These are phyloP conservation scores for Trypanosoma cruzi DNA, from an alignment of 208 protist genomes.

Conservation along the genomic window DNA sequence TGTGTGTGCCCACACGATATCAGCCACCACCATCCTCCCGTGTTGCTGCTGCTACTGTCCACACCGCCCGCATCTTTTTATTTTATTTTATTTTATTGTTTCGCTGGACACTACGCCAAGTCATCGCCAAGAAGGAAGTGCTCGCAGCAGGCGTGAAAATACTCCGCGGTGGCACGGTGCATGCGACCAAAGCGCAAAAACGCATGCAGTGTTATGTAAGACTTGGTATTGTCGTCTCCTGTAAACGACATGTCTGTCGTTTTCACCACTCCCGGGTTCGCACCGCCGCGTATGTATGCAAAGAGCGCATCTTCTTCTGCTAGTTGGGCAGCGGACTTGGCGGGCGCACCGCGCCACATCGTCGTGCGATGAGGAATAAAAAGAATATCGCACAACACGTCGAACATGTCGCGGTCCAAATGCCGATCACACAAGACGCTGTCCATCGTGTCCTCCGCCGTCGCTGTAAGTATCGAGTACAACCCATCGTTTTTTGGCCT, in stretches of 20 bases:
- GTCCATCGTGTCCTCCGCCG: not conserved
- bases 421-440: not conserved
- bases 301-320: conserved; percentile 17
- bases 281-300: conserved; percentile 13
- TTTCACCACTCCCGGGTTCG: not conserved
- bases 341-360: conserved; percentile 9
- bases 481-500: not conserved
- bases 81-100: conserved; percentile 11
- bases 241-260: not conserved
- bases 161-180: conserved; percentile 14
- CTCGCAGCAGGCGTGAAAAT: conserved; percentile 28
- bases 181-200: conserved; percentile 17
- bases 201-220: conserved; percentile 6
- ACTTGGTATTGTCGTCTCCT: not conserved
- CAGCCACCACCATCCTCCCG: no score
- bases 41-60: not conserved
- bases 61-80: no score
- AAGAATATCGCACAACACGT: conserved; percentile 16
- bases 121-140: conserved; percentile 23
- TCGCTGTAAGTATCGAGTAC: not conserved
- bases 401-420: conserved; percentile 6
- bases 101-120: conserved; percentile 12
- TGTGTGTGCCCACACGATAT: no score
- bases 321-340: conserved; percentile 2
- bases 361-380: conserved; percentile 14